phyloP scores from a whole-genome alignment of 495 filamentous ascomycete genomes.

The Penicillium coffeae region DNA sequence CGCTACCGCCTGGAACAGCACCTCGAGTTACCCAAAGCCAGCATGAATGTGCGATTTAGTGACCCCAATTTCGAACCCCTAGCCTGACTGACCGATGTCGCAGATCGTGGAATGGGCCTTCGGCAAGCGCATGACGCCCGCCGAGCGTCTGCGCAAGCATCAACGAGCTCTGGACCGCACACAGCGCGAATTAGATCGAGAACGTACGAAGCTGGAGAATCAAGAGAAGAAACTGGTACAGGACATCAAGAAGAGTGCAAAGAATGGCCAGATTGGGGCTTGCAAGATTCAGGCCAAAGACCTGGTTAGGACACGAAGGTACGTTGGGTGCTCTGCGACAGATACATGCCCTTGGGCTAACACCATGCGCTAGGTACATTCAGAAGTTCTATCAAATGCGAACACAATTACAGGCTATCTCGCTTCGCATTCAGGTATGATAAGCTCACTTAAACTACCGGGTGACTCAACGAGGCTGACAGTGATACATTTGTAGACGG shows the following conservation, averaged over 20 bases:
- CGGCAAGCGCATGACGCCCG: conserved; percentile 96
- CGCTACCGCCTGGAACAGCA: not conserved
- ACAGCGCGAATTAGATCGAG: conserved; percentile 90
- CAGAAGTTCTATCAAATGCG: conserved; percentile 99
- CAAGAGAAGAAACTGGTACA: conserved; percentile 95
- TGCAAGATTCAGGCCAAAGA: conserved; percentile 98
- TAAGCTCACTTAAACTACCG: not conserved
- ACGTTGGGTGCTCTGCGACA: conserved; percentile 14
- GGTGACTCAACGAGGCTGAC: conserved; percentile 3
- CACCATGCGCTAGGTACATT: conserved; percentile 64
- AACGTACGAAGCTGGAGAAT: conserved; percentile 90
- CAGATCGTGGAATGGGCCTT: conserved; percentile 98
- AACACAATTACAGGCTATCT: conserved; percentile 93
- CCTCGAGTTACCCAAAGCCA: conserved; percentile 9
- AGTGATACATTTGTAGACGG: conserved; percentile 56
- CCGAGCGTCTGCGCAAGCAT: conserved; percentile 93
- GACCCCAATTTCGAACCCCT: no score
- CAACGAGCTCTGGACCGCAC: conserved; percentile 95
- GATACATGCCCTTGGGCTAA: not conserved
- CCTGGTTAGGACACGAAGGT: conserved; percentile 86
- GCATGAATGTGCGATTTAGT: conserved; percentile 56
- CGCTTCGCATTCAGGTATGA: conserved; percentile 84
- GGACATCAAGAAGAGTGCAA: conserved; percentile 96
- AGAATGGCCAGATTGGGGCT: conserved; percentile 94
- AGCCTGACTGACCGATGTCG: conserved; percentile 7